These are phyloP conservation scores for Streptanthus diversifolius DNA, from an alignment of 345 rosid species.

Conservation along the genomic window DNA sequence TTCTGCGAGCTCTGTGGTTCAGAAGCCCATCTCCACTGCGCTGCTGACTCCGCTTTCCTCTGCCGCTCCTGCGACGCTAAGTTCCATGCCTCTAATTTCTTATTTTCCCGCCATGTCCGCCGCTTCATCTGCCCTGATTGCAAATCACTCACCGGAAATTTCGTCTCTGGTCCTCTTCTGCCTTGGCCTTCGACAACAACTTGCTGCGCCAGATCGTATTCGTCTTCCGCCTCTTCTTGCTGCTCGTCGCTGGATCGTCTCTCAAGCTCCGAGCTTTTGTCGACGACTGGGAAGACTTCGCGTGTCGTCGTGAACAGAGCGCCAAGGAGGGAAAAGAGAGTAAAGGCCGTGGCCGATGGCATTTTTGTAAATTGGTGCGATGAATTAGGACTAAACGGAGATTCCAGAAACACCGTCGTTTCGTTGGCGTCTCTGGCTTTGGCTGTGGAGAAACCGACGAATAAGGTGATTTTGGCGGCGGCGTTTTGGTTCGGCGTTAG, in stretches of 20 bases:
- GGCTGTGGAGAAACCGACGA: conserved; percentile 17
- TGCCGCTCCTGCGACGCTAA: conserved; percentile 28
- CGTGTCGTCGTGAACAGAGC: background rate
- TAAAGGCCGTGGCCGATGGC: conserved; percentile 7
- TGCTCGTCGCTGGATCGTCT: conserved; percentile 25
- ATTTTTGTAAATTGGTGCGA: conserved; percentile 32
- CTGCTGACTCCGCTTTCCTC: conserved; percentile 38
- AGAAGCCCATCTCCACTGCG: conserved; percentile 31
- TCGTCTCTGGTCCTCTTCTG: conserved; percentile 28
- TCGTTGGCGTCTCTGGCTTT: conserved; percentile 30
- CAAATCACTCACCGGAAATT: conserved; percentile 25
- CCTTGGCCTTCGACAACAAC: conserved; percentile 12
- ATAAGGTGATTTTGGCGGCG: conserved; percentile 19
- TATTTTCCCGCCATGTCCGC: conserved; percentile 35
- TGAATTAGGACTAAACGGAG: conserved; percentile 14
- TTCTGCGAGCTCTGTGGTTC: conserved; percentile 26
- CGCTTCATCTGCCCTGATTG: conserved; percentile 33
- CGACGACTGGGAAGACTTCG: conserved; percentile 8
- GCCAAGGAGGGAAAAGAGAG: background rate
- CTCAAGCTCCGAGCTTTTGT: conserved; percentile 24
- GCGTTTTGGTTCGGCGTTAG: conserved; percentile 37
- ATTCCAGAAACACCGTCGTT: conserved; percentile 17
- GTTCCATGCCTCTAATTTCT: conserved; percentile 33
- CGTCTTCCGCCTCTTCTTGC: conserved; percentile 2
- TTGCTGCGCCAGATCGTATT: background rate